Evolutionary conservation across 2,329 filamentous ascomycete genomes (phyloP).

Genomic region (Scedosporium minutisporum): DNA sequence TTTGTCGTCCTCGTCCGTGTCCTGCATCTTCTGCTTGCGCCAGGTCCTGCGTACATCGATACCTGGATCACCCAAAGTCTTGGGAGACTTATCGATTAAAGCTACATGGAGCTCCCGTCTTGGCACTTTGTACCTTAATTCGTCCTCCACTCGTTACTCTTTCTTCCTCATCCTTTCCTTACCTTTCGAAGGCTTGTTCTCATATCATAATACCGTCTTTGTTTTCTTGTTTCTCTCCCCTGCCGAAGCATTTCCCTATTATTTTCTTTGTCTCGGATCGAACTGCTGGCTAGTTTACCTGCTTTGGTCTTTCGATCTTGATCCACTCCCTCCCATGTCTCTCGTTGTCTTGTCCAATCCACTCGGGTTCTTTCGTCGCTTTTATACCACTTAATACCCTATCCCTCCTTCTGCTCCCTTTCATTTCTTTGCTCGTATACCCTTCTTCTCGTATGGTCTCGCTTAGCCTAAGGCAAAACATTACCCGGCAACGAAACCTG

Average conservation of each 20-base stretch:
- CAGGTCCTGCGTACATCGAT: background rate
- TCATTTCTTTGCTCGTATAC: background rate
- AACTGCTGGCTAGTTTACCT: background rate
- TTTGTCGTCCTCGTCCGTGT: background rate
- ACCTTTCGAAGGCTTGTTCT: background rate
- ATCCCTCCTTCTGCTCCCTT: background rate
- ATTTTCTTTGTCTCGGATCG: background rate
- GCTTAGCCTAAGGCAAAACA: slow-evolving; percentile 4
- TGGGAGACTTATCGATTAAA: background rate
- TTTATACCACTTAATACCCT: background rate
- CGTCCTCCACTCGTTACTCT: background rate
- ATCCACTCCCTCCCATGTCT: too few relatives aligned
- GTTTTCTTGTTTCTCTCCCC: background rate
- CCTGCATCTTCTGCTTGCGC: background rate
- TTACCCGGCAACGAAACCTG: slow-evolving; percentile 1
- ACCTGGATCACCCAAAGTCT: slow-evolving; percentile 1
- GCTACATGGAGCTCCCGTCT: background rate
- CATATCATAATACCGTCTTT: too few relatives aligned
- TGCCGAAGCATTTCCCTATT: background rate
- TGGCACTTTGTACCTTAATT: slow-evolving; percentile 6
- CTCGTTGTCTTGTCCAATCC: too few relatives aligned
- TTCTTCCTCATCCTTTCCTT: background rate
- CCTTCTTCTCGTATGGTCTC: background rate
- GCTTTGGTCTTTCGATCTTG: too few relatives aligned
- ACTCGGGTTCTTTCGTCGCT: too few relatives aligned